phyloP scores from a whole-genome alignment of 2,329 filamentous ascomycete species.

The Cucurbitaria berberidis region DNA sequence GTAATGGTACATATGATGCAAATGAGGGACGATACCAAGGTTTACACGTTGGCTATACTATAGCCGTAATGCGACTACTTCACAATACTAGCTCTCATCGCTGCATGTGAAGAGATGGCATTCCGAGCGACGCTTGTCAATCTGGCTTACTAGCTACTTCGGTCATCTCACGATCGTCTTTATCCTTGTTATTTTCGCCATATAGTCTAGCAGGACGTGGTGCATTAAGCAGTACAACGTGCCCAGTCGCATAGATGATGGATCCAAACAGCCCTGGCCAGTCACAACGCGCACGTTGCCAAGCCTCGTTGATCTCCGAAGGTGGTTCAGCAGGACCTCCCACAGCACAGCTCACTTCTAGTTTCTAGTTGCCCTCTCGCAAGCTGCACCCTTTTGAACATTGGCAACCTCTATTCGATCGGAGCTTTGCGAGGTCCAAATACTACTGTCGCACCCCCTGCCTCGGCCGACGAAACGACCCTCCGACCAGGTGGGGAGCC shows the following conservation, averaged over 20 bases:
- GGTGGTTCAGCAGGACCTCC: not conserved
- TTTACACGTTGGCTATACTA: not conserved
- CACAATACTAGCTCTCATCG: not conserved
- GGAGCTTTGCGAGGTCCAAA: not conserved
- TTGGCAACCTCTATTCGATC: not conserved
- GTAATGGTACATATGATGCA: not conserved
- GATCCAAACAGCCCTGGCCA: not conserved
- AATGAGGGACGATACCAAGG: not conserved
- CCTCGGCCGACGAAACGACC: slow-evolving; percentile 6
- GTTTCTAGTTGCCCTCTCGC: not conserved
- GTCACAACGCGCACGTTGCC: not conserved
- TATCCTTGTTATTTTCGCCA: too few species aligned
- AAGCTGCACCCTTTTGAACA: not conserved
- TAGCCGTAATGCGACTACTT: not conserved
- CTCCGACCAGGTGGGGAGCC: slow-evolving; percentile 11
- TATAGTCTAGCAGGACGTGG: too few species aligned
- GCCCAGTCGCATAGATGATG: too few species aligned
- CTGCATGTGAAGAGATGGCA: too few species aligned
- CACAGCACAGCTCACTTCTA: not conserved
- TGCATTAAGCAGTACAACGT: too few species aligned
- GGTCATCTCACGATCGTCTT: too few species aligned
- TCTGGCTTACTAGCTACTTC: too few species aligned
- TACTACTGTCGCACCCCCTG: not conserved
- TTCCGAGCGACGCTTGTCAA: too few species aligned
- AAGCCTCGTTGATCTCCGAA: not conserved